Evolutionary conservation across 768 basidiomycete genomes (phyloP), one percentile per base, ranked within the genome.

Genomic region (Leccinum longicurvipes): DNA sequence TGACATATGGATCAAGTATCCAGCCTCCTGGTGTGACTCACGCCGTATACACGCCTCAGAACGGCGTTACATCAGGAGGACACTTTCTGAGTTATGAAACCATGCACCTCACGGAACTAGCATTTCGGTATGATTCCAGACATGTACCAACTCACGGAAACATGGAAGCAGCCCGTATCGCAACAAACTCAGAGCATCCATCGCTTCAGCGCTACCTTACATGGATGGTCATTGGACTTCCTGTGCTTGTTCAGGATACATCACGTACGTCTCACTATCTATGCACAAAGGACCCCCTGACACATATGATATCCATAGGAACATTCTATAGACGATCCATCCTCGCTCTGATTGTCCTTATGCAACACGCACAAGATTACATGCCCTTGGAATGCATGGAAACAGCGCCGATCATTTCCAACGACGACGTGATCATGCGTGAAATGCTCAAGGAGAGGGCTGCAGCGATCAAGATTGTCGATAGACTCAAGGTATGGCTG

Each of bases 181-280:
- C 34, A 17, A 42, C 15, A 11, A 19, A 57, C 10, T 6, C 31
- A 2, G 8, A 11, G 1, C 56, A 57, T 49, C 36, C 41, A 1
- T 52, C 31, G 0, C 0, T 48, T 0, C 2, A 27, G 14, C 3
- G 41, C 1, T 53, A 48, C 3, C 1, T 53, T 0, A 57, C 47
- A n/a, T 57, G 51, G 51, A 57, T 57, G 56, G 14, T 53, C 0
- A 11, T 56, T 2, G 55, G 25, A 1, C 45, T 56, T n/a, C 53
- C 53, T 2, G 9, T 25, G 5, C 6, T 52, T 1, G 41, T 29
- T 9, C 42, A 52, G 4, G 42, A 52, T 4, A 7, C 19, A 3
- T 23, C 31, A 4, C 11, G 31, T 49, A 24, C 0, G 48, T 49
- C 19, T 3, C n/a, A 6, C 14, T 42, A 19, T 21, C 41, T 42